Evolutionary conservation across 2,329 filamentous ascomycete species (phyloP).

Genomic region (Arachnomyces sp.): DNA sequence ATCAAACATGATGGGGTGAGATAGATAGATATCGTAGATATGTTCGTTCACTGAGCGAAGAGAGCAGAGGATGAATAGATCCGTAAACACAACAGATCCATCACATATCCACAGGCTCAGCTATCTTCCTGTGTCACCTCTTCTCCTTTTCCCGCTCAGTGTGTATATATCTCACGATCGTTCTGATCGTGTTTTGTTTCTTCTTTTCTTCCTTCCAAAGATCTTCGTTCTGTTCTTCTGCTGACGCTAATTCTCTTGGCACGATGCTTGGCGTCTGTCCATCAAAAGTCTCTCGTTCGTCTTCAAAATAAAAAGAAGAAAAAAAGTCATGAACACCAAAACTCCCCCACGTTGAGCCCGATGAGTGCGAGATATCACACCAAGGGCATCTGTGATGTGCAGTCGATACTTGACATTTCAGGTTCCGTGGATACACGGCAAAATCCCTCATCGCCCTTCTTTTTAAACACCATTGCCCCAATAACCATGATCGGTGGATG

Average conservation of each 20-base stretch:
- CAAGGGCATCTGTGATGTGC: conserved; percentile 10
- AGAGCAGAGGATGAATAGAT: too few relatives aligned
- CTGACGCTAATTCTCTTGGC: neutral
- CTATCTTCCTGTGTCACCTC: too few relatives aligned
- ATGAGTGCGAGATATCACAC: neutral
- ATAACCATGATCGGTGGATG: conserved; percentile 39
- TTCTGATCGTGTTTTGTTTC: too few relatives aligned
- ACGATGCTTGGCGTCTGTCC: neutral
- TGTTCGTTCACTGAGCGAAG: too few relatives aligned
- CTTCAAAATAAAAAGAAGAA: neutral
- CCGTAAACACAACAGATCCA: too few relatives aligned
- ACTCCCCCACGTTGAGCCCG: neutral
- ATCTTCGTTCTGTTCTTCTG: too few relatives aligned
- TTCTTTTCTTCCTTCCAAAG: too few relatives aligned
- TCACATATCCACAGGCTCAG: too few relatives aligned
- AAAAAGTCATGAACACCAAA: neutral
- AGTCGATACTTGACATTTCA: conserved; percentile 7
- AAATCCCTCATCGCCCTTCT: neutral
- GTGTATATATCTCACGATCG: too few relatives aligned
- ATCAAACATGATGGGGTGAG: too few relatives aligned
- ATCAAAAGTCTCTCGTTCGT: neutral
- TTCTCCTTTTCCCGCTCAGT: too few relatives aligned
- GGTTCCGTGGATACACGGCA: conserved; percentile 10
- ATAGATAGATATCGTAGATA: too few relatives aligned
- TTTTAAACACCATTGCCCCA: neutral